These are phyloP conservation scores for Lactuca saligna DNA, from an alignment of 129 eudicot genomes.

Conservation along the genomic window DNA sequence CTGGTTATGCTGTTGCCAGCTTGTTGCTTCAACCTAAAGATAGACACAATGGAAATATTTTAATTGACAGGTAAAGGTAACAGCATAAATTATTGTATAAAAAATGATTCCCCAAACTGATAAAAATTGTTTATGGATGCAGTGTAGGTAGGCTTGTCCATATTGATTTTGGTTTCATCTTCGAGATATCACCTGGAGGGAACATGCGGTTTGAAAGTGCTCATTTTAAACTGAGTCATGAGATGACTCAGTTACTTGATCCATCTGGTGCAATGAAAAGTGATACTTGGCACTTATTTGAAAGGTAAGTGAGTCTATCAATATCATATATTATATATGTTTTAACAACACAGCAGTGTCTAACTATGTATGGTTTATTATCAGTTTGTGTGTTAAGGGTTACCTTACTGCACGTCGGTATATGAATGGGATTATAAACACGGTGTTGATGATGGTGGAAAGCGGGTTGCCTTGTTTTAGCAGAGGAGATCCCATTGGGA, in stretches of 20 bases:
- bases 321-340: no score
- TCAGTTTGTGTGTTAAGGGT: constrained; percentile 96
- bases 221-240: constrained; percentile 95
- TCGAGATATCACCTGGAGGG: constrained; percentile 95
- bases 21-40: constrained; percentile 96
- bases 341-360: no score
- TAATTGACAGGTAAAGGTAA: constrained; percentile 77
- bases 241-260: constrained; percentile 98
- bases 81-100: no score
- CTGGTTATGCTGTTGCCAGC: constrained; percentile 99
- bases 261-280: constrained; percentile 98
- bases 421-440: constrained; percentile 87
- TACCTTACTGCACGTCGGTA: constrained; percentile 90
- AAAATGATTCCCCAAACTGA: no score
- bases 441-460: constrained; percentile 83
- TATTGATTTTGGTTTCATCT: constrained; percentile 95
- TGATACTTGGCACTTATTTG: constrained; percentile 90
- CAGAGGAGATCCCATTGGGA: constrained; percentile 93
- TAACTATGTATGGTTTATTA: no score
- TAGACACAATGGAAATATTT: constrained; percentile 96
- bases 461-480: constrained; percentile 99
- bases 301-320: no score
- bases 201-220: constrained; percentile 99
- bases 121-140: constrained; percentile 26
- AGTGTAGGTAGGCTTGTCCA: constrained; percentile 96